Evolutionary conservation across 176 grass and related monocot genomes (phyloP), one percentile per base, ranked within the genome.

Genomic region (Dendrocalamus sinicus): DNA sequence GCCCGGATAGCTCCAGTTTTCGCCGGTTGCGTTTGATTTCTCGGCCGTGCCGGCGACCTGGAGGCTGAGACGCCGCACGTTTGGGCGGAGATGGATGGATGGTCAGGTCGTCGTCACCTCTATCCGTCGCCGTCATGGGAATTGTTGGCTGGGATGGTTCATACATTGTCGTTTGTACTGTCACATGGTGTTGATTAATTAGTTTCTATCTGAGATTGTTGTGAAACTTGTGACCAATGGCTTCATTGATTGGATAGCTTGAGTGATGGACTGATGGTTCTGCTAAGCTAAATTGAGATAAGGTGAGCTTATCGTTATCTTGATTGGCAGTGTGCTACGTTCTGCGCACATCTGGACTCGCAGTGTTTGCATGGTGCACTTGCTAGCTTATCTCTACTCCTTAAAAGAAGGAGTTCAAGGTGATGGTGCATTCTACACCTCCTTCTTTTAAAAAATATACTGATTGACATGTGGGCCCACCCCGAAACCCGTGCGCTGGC

Each of bases 1-100:
- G 78, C 28, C 28, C 28, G 20, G 50, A 52, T 28, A n/a, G 45
- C 78, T 10, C 12, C 78, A 81, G 30, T 62, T 43, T 75, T 41
- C 15, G 46, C 45, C 19, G 22, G 71, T 47, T 4, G 39, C 74
- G 0, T 26, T 7, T 2, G 20, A 6, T 54, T 41, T 13, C 51
- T 76, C 60, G 58, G 76, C 82, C 24, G 52, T 50, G 66, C 76
- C 76, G 77, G 88, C 88, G 61, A 89, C 70, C 60, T 70, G 83
- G 83, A 81, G 5, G 77, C 70, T 51, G 44, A 78, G 71, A n/a
- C 71, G 78, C 88, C 88, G 88, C 83, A 59, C 52, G 82, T 61
- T 32, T 19, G 15, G 41, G 40, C 14, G 13, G 77, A 62, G 22
- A 12, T 13, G 73, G 51, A 76, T 76, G 73, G 26, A 14, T 41